These are phyloP conservation scores for Eucalyptus curtisii DNA, from an alignment of 345 rosid genomes.

Conservation along the genomic window DNA sequence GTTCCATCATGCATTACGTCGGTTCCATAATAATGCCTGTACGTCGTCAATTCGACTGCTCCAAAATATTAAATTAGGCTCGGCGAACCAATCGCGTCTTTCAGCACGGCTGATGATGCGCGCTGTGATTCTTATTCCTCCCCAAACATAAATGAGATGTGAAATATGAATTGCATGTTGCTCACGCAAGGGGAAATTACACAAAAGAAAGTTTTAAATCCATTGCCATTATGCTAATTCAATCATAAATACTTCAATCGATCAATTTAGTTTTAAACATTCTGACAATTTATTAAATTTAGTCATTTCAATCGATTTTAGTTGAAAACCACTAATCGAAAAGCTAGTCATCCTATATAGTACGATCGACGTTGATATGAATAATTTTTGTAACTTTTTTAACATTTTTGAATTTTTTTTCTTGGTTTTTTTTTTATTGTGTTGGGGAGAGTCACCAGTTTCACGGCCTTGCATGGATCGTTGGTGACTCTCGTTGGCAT, in stretches of 20 bases:
- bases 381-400: not conserved
- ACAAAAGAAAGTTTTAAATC: not conserved
- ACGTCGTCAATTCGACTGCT: not conserved
- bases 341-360: fast-evolving
- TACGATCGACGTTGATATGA: fast-evolving
- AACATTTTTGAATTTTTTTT: not conserved
- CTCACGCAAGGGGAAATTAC: no score
- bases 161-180: not conserved
- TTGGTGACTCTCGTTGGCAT: fast-evolving
- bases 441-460: fast-evolving
- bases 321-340: fast-evolving
- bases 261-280: fast-evolving
- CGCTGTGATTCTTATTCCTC: not conserved
- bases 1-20: not conserved
- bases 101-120: not conserved
- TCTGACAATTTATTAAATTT: fast-evolving
- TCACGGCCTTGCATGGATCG: fast-evolving
- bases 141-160: not conserved
- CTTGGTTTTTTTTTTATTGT: no score
- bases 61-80: not conserved
- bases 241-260: fast-evolving
- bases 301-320: fast-evolving
- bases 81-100: not conserved
- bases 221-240: fast-evolving
- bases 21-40: not conserved